Conservation (phyloP, 352 stramenopile species). For the Pythium guiyangense region DNA sequence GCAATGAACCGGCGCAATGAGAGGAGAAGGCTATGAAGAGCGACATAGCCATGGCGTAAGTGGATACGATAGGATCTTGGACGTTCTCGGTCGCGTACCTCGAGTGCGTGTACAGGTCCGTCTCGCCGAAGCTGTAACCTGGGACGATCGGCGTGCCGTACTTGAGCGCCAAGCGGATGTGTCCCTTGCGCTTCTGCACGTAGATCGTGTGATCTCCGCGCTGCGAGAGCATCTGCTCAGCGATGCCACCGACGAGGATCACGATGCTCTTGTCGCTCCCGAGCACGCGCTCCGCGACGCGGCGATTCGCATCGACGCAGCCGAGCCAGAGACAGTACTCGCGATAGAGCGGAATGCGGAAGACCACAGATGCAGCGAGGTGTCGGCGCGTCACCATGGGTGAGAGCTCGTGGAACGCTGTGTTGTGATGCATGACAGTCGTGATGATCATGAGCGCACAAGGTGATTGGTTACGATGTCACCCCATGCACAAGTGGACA, state of each 20-base stretch:
- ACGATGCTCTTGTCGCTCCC: constrained; percentile 68
- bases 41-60: constrained; percentile 4
- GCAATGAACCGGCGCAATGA: constrained; percentile 66
- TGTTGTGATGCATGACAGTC: constrained; percentile 1
- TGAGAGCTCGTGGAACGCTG: constrained; percentile 69
- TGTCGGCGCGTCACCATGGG: constrained; percentile 58
- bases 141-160: constrained; percentile 74
- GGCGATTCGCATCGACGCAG: constrained; percentile 65
- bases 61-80: background rate
- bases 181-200: constrained; percentile 79
- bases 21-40: constrained; percentile 37
- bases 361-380: constrained; percentile 71
- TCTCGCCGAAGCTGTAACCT: constrained; percentile 80
- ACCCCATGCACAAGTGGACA: background rate
- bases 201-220: constrained; percentile 71
- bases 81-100: constrained; percentile 20
- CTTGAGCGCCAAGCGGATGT: constrained; percentile 71
- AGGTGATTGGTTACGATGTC: background rate
- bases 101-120: constrained; percentile 78
- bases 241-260: constrained; percentile 76
- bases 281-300: constrained; percentile 58
- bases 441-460: background rate
- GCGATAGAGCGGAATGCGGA: constrained; percentile 69
- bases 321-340: constrained; percentile 77
- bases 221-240: constrained; percentile 81